phyloP scores from a whole-genome alignment of 306 rosid genomes.

The Mimosa pudica region DNA sequence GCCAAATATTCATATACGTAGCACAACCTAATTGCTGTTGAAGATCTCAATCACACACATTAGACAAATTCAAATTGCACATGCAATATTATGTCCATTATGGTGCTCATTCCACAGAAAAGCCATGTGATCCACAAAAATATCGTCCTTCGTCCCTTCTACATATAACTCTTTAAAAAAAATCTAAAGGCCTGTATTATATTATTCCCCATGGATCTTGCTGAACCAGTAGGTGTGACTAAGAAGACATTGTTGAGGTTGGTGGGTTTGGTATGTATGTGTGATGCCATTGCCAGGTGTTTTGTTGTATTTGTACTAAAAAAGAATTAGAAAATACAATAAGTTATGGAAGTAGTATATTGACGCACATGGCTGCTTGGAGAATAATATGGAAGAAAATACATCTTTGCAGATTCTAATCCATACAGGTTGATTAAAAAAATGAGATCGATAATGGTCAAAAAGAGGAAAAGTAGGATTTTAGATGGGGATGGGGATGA shows the following conservation, averaged over 20 bases:
- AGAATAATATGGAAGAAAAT: background rate
- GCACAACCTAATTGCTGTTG: constrained; percentile 32
- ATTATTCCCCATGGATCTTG: background rate
- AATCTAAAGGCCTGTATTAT: background rate
- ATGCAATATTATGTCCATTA: background rate
- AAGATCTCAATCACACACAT: background rate
- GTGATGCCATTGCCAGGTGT: constrained; percentile 13
- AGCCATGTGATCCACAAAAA: constrained; percentile 34
- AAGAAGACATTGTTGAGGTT: background rate
- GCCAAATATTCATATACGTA: constrained; percentile 43
- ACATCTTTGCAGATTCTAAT: background rate
- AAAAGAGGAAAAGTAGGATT: background rate
- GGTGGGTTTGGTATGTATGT: constrained; percentile 16
- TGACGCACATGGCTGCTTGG: constrained; percentile 23
- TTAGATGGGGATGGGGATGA: background rate
- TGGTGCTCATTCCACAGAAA: background rate
- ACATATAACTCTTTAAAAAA: background rate
- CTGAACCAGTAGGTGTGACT: background rate
- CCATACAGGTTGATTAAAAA: background rate
- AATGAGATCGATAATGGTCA: background rate
- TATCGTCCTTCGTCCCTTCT: background rate
- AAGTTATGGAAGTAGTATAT: background rate
- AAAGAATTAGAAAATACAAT: background rate
- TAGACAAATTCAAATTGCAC: background rate
- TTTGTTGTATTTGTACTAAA: background rate